Base-by-base conservation (phyloP, 1,284 basidiomycete genomes). In the Ustilago curta region DNA sequence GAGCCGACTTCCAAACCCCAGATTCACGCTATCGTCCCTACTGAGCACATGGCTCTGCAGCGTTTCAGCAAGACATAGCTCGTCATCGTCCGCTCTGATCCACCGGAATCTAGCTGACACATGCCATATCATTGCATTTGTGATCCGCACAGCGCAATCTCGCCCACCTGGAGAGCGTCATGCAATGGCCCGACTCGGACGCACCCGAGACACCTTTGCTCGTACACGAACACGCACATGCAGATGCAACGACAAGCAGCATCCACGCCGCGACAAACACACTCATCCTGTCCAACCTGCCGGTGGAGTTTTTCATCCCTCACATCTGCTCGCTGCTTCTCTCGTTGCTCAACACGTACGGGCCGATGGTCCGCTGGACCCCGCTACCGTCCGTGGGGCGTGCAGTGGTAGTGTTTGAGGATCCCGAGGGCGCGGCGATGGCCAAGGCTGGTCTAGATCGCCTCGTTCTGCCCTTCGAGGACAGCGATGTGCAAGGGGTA, bases 11-110 rank as follows among this genome's bases (percentile, higher is more conserved):
- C 86, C 86, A 90, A 86, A 91, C 90, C 87, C 86, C 86, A 21
- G 87, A 91, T 87, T 89, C 88, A 83, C 91, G 94, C 86, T 95
- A 88, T 86, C 87, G 89, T 69, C 94, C 94, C 70, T 96, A 97
- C 89, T 96, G 54, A 62, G 48, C 32, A 8, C 18, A 57, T 16
- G 3, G 45, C 27, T 6, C 31, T 43, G 12, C 51, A 23, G 48
- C 11, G 43, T 37, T 37, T 40, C 51, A 49, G 32, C 48, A 35
- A 23, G 19, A 4, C 35, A 37, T 37, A 37, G 35, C 35, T 37
- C 35, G 16, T 18, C 47, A 19, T 16, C 29, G 4, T 18, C 44
- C 27, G 44, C 44, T 45, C 23, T 27, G 14, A 12, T n/a, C 2
- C 29, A 14, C 23, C 27, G 21, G 23, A 51, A n/a, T 31, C 39